These are phyloP conservation scores for Monilinia aucupariae DNA, from an alignment of 2,329 filamentous ascomycete genomes.

Conservation along the genomic window DNA sequence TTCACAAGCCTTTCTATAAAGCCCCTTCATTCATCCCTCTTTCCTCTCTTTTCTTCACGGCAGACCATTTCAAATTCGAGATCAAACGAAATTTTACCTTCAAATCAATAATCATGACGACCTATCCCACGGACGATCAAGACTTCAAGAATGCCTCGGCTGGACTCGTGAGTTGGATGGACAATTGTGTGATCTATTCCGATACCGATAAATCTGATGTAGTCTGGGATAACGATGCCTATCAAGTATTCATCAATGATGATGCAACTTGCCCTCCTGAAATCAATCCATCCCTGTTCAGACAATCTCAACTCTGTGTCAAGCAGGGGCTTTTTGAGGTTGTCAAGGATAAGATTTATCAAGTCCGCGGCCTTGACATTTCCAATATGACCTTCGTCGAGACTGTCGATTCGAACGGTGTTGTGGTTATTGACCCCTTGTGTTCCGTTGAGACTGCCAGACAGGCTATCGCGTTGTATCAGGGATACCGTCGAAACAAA, in stretches of 20 bases:
- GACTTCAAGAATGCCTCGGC: neutral
- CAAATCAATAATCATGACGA: neutral
- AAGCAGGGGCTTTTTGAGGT: neutral
- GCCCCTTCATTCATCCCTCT: neutral
- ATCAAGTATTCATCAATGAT: neutral
- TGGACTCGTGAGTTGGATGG: neutral
- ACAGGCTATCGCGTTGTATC: slow-evolving; percentile 37
- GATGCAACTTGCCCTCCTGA: neutral
- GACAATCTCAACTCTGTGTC: neutral
- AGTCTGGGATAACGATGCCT: neutral
- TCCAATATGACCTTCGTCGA: slow-evolving; percentile 41
- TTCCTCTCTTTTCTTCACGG: neutral
- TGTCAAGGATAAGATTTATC: slow-evolving; percentile 34
- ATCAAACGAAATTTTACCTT: neutral
- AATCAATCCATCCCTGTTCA: neutral
- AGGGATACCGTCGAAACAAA: slow-evolving; percentile 8
- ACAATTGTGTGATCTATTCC: neutral
- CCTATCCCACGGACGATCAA: neutral
- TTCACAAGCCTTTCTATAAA: neutral
- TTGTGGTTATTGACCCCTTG: slow-evolving; percentile 40
- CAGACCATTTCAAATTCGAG: neutral
- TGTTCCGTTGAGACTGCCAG: slow-evolving; percentile 37
- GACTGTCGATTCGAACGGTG: slow-evolving; percentile 30
- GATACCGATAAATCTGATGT: neutral
- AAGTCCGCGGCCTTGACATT: slow-evolving; percentile 40